Evolutionary conservation across 768 basidiomycete species (phyloP), one percentile per base, ranked within the genome.

Genomic region (Boletus pseudo-olivaceus): DNA sequence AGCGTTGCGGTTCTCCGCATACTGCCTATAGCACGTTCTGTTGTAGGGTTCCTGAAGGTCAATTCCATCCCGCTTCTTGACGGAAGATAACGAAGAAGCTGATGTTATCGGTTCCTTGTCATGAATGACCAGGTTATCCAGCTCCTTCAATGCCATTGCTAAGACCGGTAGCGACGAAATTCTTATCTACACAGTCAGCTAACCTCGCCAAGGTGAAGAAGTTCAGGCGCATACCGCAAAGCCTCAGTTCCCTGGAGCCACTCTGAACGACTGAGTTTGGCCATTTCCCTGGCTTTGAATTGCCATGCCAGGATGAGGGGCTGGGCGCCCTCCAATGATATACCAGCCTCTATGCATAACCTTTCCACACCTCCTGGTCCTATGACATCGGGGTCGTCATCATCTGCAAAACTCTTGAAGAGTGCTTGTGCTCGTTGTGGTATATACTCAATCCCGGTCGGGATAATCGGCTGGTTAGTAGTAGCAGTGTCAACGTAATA

Each of bases 271-370:
- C 79, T 78, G 44, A 93, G 74, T 61, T 83, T 88, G 30, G 77
- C 87, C 84, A 93, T 85, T 63, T 90, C 88, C 54, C 77, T 75
- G 10, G 86, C 79, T 43, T 79, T 74, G 52, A 88, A 68, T 61
- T 87, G 85, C 90, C 90, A 93, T 23, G 88, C 81, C 14, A 92
- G 73, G 17, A 92, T 75, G 49, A 93, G 74, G 19, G 89, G 87
- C 57, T 82, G 70, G 7, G 85, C 75, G 30, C 89, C 87, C 19
- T 92, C 90, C 68, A 93, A 72, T 0, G 87, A 75, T 43, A 92
- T 79, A n/a, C 80, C 73, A 12, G 84, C 81, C 57, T 91, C 87
- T 26, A 59, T 76, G 70, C 87, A 93, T 29, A 94, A 71, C 49
- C 71, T 75, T 68, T 86, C 83, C 57, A 92, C 82, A 2, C 89